These are phyloP conservation scores for Fimicolochytrium jonesii DNA, from an alignment of 192 early-diverging fungal species.

Conservation along the genomic window DNA sequence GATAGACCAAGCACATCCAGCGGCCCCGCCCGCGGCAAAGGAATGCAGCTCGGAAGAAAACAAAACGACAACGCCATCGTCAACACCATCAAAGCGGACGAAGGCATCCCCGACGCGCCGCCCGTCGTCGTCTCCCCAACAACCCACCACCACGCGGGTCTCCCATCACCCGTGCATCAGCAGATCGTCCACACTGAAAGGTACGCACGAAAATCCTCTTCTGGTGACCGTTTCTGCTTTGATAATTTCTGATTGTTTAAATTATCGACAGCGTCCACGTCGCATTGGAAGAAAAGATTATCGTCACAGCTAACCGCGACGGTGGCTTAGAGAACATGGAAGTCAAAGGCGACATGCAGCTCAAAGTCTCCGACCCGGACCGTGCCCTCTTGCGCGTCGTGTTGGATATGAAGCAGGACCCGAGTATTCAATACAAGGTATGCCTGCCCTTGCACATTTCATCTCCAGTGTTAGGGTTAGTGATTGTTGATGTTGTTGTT, in stretches of 20 bases:
- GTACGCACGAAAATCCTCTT: too few species aligned
- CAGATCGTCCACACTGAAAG: slow-evolving; percentile 22
- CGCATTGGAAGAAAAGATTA: slow-evolving; percentile 83
- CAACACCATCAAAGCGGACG: slow-evolving; percentile 80
- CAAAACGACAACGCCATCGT: slow-evolving; percentile 72
- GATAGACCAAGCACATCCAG: too few species aligned
- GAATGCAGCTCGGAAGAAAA: slow-evolving; percentile 95
- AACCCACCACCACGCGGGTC: slow-evolving; percentile 8
- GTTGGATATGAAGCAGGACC: slow-evolving; percentile 55
- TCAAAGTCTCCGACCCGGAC: slow-evolving; percentile 70
- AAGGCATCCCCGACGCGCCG: slow-evolving; percentile 54
- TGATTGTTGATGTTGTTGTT: neutral
- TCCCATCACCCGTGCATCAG: slow-evolving; percentile 25
- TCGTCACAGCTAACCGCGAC: slow-evolving; percentile 77
- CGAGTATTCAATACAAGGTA: slow-evolving; percentile 80
- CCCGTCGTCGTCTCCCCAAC: neutral
- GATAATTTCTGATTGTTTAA: too few species aligned
- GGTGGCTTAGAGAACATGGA: slow-evolving; percentile 91
- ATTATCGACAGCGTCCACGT: slow-evolving; percentile 82
- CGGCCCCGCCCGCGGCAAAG: slow-evolving; percentile 49
- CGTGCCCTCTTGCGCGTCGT: slow-evolving; percentile 60
- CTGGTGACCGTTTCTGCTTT: too few species aligned
- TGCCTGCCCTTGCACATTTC: neutral
- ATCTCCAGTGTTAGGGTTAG: neutral
- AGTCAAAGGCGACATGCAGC: slow-evolving; percentile 85